A percentile compares a stretch with the other conserved stretches of the same genome.
These are phyloP conservation scores for Barbarea vulgaris DNA, from an alignment of 345 rosid species.

Conservation along the genomic window DNA sequence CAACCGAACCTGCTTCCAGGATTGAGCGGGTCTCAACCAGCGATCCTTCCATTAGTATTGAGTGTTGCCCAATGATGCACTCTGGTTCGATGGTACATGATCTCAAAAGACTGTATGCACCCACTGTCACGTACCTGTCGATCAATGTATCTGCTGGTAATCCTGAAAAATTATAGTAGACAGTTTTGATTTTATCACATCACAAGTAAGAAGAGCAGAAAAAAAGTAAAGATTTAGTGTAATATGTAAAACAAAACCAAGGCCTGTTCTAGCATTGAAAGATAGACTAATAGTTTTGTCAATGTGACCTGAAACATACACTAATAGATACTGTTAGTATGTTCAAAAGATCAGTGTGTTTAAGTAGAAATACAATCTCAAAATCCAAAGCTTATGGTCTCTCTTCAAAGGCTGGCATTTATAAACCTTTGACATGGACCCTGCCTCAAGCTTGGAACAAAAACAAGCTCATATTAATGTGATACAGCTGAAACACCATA, in stretches of 20 bases:
- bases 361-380: too few species aligned
- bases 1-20: constrained; percentile 92
- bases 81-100: constrained; percentile 98
- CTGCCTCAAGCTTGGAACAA: not conserved
- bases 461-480: not conserved
- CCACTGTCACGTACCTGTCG: constrained; percentile 89
- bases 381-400: not conserved
- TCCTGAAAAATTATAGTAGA: constrained; percentile 51
- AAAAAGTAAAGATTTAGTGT: not conserved
- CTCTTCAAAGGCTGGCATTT: not conserved
- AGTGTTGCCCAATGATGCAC: constrained; percentile 94
- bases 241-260: not conserved
- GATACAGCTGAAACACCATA: not conserved
- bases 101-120: constrained; percentile 82
- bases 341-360: not conserved
- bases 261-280: not conserved
- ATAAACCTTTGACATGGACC: not conserved
- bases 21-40: constrained; percentile 88
- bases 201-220: constrained; percentile 1
- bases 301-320: not conserved
- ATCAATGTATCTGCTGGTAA: constrained; percentile 87
- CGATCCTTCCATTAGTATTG: constrained; percentile 98
- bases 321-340: not conserved
- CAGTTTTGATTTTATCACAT: not conserved
- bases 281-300: not conserved